Conservation (phyloP, 2,329 filamentous ascomycete species). For the Talaromyces sp. region DNA sequence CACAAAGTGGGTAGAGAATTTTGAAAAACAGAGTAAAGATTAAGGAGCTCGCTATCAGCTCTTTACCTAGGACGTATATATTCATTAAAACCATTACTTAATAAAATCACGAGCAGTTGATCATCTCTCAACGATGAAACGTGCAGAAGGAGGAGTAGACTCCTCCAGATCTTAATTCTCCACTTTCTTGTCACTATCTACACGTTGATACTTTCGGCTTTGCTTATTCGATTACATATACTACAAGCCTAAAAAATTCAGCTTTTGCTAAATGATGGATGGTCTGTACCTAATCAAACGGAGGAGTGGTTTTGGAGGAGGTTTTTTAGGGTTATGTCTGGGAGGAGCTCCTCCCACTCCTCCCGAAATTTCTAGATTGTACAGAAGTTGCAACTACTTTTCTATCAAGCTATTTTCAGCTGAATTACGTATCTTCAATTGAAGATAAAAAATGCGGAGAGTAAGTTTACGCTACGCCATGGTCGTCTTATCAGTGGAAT, state of each 20-base stretch:
- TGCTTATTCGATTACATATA: neutral
- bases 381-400: neutral
- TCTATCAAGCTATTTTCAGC: neutral
- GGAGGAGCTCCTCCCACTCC: conserved; percentile 25
- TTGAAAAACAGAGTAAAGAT: neutral
- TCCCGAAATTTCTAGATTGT: neutral
- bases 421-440: neutral
- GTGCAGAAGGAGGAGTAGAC: neutral
- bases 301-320: neutral
- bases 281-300: neutral
- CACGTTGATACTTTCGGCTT: neutral
- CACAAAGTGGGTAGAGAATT: too few relatives aligned
- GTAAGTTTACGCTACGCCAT: neutral
- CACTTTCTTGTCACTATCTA: neutral
- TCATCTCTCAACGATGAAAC: neutral
- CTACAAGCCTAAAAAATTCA: neutral
- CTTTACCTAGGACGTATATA: neutral
- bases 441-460: neutral
- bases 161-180: neutral
- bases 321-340: conserved; percentile 2
- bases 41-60: neutral
- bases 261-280: neutral
- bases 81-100: neutral
- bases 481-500: neutral
- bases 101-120: neutral